Base-by-base conservation (phyloP, 1,284 basidiomycete species). In the Pseudozyma hubeiensis region DNA sequence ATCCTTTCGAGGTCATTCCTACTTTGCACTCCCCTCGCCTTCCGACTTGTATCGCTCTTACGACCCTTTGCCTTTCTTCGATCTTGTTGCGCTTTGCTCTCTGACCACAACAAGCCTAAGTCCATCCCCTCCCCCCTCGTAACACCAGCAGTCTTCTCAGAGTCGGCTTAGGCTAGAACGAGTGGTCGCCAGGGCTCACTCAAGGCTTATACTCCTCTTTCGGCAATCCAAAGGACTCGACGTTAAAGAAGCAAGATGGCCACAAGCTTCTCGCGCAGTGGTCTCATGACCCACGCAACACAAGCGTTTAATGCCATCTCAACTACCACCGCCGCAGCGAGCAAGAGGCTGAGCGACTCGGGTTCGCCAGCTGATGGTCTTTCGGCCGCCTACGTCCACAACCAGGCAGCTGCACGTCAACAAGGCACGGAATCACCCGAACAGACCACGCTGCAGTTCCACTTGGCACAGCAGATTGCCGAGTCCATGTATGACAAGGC, bases 401-500 rank as follows among this genome's bases (percentile, higher is more conserved):
- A 49, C 16, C 61, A 52, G 29, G 17, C 53, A 5, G n/a, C 10
- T 5, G n/a, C 40, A 16, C 24, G 47, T 11, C 19, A 49, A 8
- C n/a, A 31, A 16, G 51, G 48, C 16, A 35, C 37, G 4, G 47
- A 63, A 7, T n/a, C 51, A 0, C 45, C 45, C 17, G 51, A 39
- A 30, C 50, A 58, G 24, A 46, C 34, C 29, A 64, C 62, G 7
- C 54, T 64, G 7, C 62, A 58, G 43, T 64, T 64, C 55, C 62
- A 64, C 30, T 34, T 64, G 54, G 62, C 62, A 8, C 62, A 64
- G 17, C 62, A 64, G 35, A 58, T 64, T n/a, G 50, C 62, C 13
- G 62, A 64, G 11, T 53, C 62, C 50, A 64, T 64, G 62, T 64
- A 53, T 24, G 54, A 53, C 50, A 64, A 64, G 40, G 62, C 62